phyloP scores from a whole-genome alignment of 148 eudicot species.

The Fallopia convolvulus region DNA sequence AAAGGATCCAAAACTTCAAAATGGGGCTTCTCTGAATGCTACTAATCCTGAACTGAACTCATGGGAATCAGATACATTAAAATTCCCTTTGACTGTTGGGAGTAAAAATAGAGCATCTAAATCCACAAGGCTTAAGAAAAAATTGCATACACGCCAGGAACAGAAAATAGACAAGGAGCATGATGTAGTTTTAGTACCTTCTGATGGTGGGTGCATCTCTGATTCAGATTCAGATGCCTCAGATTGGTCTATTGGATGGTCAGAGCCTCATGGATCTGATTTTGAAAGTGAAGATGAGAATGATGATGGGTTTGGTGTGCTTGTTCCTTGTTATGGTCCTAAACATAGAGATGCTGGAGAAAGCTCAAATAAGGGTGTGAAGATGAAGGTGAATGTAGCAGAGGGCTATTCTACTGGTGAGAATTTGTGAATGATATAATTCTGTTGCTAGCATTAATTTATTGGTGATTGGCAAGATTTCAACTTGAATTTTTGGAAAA shows the following conservation, averaged over 20 bases:
- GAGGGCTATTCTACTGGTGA: not conserved
- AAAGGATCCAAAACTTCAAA: not conserved
- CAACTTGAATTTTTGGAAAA: not conserved
- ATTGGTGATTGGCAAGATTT: not conserved
- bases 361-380: not conserved
- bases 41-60: not conserved
- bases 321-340: conserved; percentile 76
- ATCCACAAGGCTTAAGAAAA: conserved; percentile 48
- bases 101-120: not conserved
- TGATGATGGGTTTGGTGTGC: conserved; percentile 81
- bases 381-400: not conserved
- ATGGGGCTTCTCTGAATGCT: conserved; percentile 3
- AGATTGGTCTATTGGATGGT: conserved; percentile 98
- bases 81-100: conserved; percentile 4
- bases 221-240: conserved; percentile 94
- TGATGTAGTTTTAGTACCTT: conserved; percentile 81
- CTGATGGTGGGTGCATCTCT: conserved; percentile 76
- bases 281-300: conserved; percentile 79
- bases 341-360: not conserved
- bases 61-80: conserved; percentile 5
- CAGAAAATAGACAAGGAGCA: conserved; percentile 69
- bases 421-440: not conserved
- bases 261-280: conserved; percentile 83
- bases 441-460: not conserved
- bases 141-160: conserved; percentile 73